Evolutionary conservation across 2,329 filamentous ascomycete species (phyloP).

Genomic region (Calonectria naviculata): DNA sequence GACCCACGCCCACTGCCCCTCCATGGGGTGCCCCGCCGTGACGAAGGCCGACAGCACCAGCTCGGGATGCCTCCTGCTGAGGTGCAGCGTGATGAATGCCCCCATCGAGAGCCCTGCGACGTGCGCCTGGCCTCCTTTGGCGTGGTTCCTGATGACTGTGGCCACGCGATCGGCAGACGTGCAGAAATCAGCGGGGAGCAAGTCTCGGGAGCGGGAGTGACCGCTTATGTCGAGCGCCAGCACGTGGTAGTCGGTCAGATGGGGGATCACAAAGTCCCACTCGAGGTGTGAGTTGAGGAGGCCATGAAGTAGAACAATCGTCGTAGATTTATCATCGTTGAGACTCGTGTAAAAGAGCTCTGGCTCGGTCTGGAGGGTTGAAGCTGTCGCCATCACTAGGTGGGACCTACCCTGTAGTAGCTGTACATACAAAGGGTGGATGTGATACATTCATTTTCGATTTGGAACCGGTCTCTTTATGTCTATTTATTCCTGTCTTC

Average conservation of each 20-base stretch:
- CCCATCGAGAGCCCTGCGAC: conserved; percentile 54
- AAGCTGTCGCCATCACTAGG: conserved; percentile 10
- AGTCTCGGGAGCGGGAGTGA: conserved; percentile 49
- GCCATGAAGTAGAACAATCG: conserved; percentile 47
- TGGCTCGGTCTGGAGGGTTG: background rate
- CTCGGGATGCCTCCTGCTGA: conserved; percentile 47
- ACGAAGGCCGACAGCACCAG: conserved; percentile 48
- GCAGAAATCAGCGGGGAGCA: conserved; percentile 45
- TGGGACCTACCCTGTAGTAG: background rate
- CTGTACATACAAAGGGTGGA: background rate
- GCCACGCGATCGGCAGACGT: conserved; percentile 47
- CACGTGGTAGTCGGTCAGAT: conserved; percentile 51
- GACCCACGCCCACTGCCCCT: conserved; percentile 36
- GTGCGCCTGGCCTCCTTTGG: conserved; percentile 50
- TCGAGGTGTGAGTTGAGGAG: conserved; percentile 48
- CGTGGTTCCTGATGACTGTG: conserved; percentile 47
- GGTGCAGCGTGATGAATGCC: conserved; percentile 47
- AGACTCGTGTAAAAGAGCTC: conserved; percentile 42
- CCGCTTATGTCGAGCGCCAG: conserved; percentile 52
- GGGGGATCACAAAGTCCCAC: conserved; percentile 46
- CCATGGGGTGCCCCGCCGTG: conserved; percentile 47
- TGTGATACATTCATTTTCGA: background rate
- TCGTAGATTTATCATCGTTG: conserved; percentile 42
- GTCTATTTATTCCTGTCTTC: background rate
- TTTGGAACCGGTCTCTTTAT: too few species aligned